Evolutionary conservation across 2,329 filamentous ascomycete genomes (phyloP).

Genomic region (Colletotrichum trifolii): DNA sequence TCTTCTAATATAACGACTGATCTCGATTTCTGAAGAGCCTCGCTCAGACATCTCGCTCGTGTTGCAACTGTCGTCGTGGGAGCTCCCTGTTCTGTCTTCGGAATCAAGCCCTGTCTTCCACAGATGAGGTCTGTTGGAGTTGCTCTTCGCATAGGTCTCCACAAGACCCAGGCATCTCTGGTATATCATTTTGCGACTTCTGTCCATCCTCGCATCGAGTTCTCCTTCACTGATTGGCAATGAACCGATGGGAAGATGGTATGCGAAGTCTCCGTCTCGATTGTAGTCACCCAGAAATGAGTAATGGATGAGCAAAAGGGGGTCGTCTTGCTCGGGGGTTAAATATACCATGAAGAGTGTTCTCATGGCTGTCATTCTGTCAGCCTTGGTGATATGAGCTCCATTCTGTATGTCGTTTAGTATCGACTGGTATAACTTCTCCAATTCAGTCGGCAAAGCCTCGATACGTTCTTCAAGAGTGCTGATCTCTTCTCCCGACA

Average conservation of each 20-base stretch:
- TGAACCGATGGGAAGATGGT: neutral
- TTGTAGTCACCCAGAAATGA: conserved; percentile 1
- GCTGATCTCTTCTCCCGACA: neutral
- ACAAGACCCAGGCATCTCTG: conserved; percentile 7
- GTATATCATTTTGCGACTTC: neutral
- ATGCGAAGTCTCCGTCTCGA: neutral
- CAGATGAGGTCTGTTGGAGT: neutral
- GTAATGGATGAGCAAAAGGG: neutral
- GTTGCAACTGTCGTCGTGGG: no score
- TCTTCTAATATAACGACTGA: no score
- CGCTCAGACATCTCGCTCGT: no score
- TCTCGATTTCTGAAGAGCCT: no score
- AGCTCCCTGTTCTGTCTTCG: no score
- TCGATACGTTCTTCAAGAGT: neutral
- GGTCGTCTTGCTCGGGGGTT: no score
- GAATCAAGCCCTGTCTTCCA: no score
- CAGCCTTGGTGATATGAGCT: neutral
- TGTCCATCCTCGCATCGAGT: neutral
- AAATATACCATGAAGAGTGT: neutral
- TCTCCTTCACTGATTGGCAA: neutral
- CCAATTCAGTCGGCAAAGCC: neutral
- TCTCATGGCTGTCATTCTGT: neutral
- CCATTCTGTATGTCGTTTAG: neutral
- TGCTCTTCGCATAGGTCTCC: neutral
- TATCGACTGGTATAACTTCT: neutral